A percentile compares a stretch with the other conserved stretches of the same genome.
These are phyloP conservation scores for Candida palmyrensis DNA, from an alignment of 805 yeast species.

Conservation along the genomic window DNA sequence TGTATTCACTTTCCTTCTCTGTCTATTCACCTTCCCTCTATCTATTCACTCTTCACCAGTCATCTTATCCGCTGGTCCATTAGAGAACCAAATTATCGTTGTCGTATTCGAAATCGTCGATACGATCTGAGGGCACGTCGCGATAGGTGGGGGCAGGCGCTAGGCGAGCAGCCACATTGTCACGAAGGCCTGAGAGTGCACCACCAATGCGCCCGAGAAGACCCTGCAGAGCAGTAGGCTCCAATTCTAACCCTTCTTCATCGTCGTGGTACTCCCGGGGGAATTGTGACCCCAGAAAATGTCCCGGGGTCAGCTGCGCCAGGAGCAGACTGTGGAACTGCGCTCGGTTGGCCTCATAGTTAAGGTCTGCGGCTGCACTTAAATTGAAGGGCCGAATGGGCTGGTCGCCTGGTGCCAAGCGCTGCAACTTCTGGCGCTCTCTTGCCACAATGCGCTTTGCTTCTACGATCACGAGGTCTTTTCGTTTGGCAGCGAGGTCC, in stretches of 20 bases:
- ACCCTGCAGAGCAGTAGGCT: constrained; percentile 7
- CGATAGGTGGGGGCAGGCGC: constrained; percentile 10
- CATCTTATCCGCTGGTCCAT: too few species aligned
- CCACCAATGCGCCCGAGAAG: constrained; percentile 17
- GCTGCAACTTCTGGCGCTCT: constrained; percentile 24
- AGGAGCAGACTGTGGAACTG: constrained; percentile 17
- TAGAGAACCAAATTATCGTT: constrained; percentile 27
- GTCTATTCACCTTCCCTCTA: too few species aligned
- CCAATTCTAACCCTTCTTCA: not conserved
- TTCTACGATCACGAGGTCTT: constrained; percentile 35
- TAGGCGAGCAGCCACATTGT: constrained; percentile 14
- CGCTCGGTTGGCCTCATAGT: constrained; percentile 23
- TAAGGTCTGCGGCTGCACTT: constrained; percentile 19
- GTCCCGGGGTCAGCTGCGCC: constrained; percentile 1
- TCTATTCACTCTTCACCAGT: too few species aligned
- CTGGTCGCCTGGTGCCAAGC: constrained; percentile 4
- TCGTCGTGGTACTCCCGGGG: not conserved
- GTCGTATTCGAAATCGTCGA: constrained; percentile 31
- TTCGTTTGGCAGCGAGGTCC: constrained; percentile 17
- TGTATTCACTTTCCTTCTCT: too few species aligned
- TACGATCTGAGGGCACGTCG: constrained; percentile 26
- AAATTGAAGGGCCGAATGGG: constrained; percentile 25
- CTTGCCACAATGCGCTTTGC: constrained; percentile 36
- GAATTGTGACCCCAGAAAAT: not conserved
- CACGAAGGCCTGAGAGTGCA: constrained; percentile 17